These are phyloP conservation scores for Gracilaria domingensis DNA, from an alignment of 23 red algal species.

Conservation along the genomic window DNA sequence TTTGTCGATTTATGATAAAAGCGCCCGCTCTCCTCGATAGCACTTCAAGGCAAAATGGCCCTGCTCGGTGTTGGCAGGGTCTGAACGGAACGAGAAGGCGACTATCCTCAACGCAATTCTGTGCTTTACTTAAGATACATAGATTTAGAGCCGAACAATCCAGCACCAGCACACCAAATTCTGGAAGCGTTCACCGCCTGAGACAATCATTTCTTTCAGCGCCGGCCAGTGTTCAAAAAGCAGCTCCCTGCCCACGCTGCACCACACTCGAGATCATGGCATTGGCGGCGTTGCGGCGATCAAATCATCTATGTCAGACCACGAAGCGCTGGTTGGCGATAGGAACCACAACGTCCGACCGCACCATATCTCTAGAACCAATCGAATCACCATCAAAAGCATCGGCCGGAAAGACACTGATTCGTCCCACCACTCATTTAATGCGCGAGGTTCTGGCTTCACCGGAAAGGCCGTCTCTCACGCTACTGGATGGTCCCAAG, in stretches of 20 bases:
- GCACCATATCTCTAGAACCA: constrained; percentile 9
- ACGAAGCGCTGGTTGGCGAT: not conserved
- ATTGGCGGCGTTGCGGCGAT: not conserved
- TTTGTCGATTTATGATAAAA: too few species aligned
- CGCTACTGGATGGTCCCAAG: constrained; percentile 53
- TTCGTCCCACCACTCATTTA: constrained; percentile 16
- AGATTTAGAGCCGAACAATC: not conserved
- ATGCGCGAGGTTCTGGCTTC: constrained; percentile 13
- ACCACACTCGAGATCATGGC: not conserved
- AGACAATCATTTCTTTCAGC: not conserved
- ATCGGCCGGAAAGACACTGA: constrained; percentile 27
- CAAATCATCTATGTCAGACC: not conserved
- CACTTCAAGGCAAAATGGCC: too few species aligned
- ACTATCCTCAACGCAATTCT: too few species aligned
- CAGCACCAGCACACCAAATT: not conserved
- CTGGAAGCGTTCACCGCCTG: not conserved
- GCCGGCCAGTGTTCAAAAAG: not conserved
- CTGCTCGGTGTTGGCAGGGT: too few species aligned
- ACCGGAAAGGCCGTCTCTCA: constrained; percentile 6
- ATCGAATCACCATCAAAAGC: not conserved
- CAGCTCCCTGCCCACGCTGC: not conserved
- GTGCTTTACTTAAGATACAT: too few species aligned
- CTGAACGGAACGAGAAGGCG: too few species aligned
- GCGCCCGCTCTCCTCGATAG: too few species aligned
- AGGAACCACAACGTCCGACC: not conserved